Evolutionary conservation across 208 protist species (phyloP).

Genomic region (Novymonas esmeraldas): DNA sequence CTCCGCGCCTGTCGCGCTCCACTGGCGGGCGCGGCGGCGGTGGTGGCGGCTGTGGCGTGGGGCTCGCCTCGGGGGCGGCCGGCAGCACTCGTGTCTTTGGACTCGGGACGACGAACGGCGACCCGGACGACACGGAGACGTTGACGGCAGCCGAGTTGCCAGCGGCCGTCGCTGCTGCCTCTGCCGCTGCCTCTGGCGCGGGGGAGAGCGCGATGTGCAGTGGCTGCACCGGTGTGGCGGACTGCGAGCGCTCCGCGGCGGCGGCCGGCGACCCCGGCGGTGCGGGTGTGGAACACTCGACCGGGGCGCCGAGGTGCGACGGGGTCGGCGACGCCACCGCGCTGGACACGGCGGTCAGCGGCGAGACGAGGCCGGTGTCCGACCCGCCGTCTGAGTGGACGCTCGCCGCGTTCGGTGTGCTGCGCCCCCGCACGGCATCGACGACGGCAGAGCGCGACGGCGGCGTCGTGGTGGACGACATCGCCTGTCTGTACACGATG

Average conservation of each 20-base stretch:
- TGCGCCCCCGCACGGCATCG: neutral
- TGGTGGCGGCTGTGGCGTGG: slow-evolving; percentile 1
- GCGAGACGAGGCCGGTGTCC: slow-evolving; percentile 17
- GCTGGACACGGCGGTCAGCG: slow-evolving; percentile 20
- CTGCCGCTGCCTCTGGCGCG: neutral
- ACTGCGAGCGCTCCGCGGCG: too few species aligned
- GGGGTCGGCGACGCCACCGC: neutral
- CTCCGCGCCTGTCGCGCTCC: neutral
- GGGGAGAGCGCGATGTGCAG: too few species aligned
- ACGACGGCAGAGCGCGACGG: neutral
- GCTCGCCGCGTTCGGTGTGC: neutral
- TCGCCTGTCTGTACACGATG: neutral
- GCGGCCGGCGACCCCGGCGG: too few species aligned
- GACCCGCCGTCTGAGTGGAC: neutral
- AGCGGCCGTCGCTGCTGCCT: neutral
- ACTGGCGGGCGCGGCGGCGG: neutral
- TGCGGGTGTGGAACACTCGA: neutral
- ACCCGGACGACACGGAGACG: neutral
- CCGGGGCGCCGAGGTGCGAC: neutral
- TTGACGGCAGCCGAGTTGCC: neutral
- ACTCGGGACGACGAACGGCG: neutral
- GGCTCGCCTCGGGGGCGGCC: neutral
- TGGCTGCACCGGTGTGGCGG: too few species aligned
- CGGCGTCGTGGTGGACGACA: neutral
- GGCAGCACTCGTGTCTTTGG: neutral